phyloP scores from a whole-genome alignment of 2,329 filamentous ascomycete genomes.

The Blumeriella jaapii region DNA sequence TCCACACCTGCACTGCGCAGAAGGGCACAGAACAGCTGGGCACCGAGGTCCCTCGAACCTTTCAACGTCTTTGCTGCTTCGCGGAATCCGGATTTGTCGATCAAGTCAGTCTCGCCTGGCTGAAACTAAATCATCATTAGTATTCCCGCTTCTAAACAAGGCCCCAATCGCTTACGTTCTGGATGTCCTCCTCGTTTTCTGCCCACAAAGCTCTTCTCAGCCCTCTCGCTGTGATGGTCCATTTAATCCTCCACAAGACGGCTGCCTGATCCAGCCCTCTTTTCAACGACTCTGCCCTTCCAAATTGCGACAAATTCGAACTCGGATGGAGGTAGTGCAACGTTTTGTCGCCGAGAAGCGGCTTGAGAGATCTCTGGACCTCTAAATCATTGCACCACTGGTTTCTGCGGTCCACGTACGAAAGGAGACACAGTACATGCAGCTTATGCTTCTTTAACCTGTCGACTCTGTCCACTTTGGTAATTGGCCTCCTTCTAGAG shows the following conservation, averaged over 20 bases:
- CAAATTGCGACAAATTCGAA: constrained; percentile 58
- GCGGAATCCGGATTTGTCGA: constrained; percentile 61
- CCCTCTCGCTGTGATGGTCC: constrained; percentile 59
- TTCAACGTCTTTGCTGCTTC: constrained; percentile 55
- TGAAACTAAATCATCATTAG: constrained; percentile 20
- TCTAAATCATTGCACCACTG: constrained; percentile 73
- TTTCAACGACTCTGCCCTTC: constrained; percentile 63
- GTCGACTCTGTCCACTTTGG: constrained; percentile 39
- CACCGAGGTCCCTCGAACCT: constrained; percentile 81
- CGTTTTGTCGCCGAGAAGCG: constrained; percentile 54
- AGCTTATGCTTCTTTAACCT: constrained; percentile 75
- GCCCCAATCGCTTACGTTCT: constrained; percentile 46
- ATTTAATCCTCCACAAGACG: constrained; percentile 57
- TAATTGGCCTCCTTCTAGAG: constrained; percentile 36
- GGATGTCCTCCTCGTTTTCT: constrained; percentile 49
- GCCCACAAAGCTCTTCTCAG: constrained; percentile 65
- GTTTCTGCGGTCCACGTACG: constrained; percentile 68
- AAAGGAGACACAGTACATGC: constrained; percentile 73
- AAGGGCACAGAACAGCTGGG: constrained; percentile 82
- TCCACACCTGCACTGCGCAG: constrained; percentile 74
- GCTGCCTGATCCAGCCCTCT: constrained; percentile 63
- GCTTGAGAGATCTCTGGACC: constrained; percentile 54
- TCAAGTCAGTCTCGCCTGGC: constrained; percentile 41
- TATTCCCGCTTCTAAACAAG: no score
- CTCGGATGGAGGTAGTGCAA: constrained; percentile 58